Evolutionary conservation across 768 basidiomycete species (phyloP), one percentile per base, ranked within the genome.

Genomic region (Tremella mesenterica): DNA sequence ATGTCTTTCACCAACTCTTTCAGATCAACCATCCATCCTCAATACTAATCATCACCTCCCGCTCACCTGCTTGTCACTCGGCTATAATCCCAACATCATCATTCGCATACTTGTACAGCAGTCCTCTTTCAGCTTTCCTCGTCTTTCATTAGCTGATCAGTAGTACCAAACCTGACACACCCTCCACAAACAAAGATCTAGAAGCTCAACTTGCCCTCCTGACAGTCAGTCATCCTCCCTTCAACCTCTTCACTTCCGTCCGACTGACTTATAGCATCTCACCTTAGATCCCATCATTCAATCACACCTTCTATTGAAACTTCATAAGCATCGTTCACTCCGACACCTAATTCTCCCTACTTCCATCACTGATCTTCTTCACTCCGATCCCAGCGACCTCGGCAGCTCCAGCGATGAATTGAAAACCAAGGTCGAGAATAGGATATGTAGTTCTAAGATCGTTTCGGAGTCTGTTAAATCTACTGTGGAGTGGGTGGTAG

Each of bases 381-480:
- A 44, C 50, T 0, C 47, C 61, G 16, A 44, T 51, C 10, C 16
- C 55, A 9, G 41, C 57, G 5, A 46, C 57, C 4, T 54, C 60
- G 16, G 79, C 79, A 21, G 77, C 80, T 20, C 51, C n/a, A n/a
- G n/a, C n/a, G n/a, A n/a, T n/a, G n/a, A n/a, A n/a, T n/a, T 59
- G 2, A 63, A 74, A 25, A 79, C 78, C 2, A 86, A 85, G 73
- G 79, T 85, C 0, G 83, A 85, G 61, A 82, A 79, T 56, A 81
- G 85, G 31, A 74, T 93, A 8, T 76, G 85, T 36, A 90, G 87
- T 64, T 85, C 85, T 3, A 89, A 86, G 67, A 70, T 77, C n/a
- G 75, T 90, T 10, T 82, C 86, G 1, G 74, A 76, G 2, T 81
- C 80, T 58, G 76, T 88, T 1, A 73, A 74, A 6, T 67, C 71